Evolutionary conservation across 2,329 filamentous ascomycete genomes (phyloP).

Genomic region (Plectosphaerella plurivora): DNA sequence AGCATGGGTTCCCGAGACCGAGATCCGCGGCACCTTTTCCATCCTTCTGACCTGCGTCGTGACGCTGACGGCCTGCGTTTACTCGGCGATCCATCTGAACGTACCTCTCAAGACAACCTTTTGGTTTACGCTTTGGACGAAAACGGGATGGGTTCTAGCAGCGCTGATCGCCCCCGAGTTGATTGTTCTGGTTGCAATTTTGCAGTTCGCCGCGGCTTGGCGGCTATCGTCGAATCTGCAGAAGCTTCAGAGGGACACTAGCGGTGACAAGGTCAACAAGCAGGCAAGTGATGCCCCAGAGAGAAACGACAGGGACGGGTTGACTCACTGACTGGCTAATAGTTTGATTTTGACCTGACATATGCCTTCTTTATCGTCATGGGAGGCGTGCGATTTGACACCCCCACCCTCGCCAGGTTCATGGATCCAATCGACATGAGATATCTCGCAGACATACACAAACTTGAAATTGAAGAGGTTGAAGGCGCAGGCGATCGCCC

Average conservation of each 20-base stretch:
- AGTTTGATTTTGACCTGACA: conserved; percentile 6
- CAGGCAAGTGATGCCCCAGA: neutral
- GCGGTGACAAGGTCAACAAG: neutral
- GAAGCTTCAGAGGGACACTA: neutral
- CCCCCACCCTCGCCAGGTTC: neutral
- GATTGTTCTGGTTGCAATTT: conserved; percentile 18
- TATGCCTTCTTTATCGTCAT: conserved; percentile 24
- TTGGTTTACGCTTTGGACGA: conserved; percentile 8
- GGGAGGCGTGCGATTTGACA: conserved; percentile 18
- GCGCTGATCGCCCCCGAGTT: conserved; percentile 26
- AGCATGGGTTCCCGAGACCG: conserved; percentile 8
- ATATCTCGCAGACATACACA: too few relatives aligned
- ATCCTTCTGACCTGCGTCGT: conserved; percentile 28
- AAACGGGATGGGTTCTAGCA: conserved; percentile 22
- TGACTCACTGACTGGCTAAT: neutral
- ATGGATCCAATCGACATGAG: too few relatives aligned
- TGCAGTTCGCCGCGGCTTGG: conserved; percentile 10
- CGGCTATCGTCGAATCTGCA: conserved; percentile 1
- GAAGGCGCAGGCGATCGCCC: neutral
- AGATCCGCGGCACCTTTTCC: conserved; percentile 21
- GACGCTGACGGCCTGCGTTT: conserved; percentile 28
- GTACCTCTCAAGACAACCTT: conserved; percentile 17
- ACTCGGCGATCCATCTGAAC: conserved; percentile 30
- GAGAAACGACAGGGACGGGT: fast-evolving
- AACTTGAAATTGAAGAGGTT: too few relatives aligned